phyloP scores from a whole-genome alignment of 2,329 filamentous ascomycete species.

The Verticillium zaregamsianum region DNA sequence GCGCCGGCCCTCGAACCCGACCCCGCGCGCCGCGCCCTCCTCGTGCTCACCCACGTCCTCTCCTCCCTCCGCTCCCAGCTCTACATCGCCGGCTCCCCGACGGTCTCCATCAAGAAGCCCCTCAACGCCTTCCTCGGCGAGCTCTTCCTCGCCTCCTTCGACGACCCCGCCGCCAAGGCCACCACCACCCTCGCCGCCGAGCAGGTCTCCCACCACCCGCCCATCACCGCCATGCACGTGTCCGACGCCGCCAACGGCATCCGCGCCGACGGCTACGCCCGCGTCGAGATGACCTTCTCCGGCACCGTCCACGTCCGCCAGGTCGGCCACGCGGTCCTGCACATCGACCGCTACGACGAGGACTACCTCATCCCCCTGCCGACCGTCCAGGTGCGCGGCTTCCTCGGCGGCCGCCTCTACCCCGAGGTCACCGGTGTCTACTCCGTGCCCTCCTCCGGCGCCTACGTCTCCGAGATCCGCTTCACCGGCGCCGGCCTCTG shows the following conservation, averaged over 20 bases:
- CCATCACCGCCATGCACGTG: constrained; percentile 49
- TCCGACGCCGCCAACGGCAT: constrained; percentile 36
- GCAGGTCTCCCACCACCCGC: constrained; percentile 50
- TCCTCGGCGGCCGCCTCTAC: constrained; percentile 42
- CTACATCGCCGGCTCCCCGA: constrained; percentile 41
- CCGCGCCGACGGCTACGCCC: constrained; percentile 44
- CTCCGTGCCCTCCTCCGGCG: constrained; percentile 39
- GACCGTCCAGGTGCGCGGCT: constrained; percentile 42
- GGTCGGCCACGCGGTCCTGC: constrained; percentile 44
- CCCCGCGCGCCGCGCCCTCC: constrained; percentile 36
- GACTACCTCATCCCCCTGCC: constrained; percentile 45
- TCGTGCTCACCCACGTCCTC: constrained; percentile 43
- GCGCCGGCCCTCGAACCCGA: constrained; percentile 40
- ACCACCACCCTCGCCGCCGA: constrained; percentile 34
- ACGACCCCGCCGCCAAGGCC: constrained; percentile 18
- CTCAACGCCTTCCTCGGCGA: constrained; percentile 50
- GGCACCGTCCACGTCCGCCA: constrained; percentile 46
- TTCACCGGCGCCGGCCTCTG: constrained; percentile 39
- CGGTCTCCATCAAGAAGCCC: constrained; percentile 47
- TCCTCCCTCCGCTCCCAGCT: constrained; percentile 41
- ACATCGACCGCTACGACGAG: constrained; percentile 44
- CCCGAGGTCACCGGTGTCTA: constrained; percentile 43
- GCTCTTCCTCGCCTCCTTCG: constrained; percentile 40
- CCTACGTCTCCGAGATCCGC: constrained; percentile 39
- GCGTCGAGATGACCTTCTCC: constrained; percentile 48